Evolutionary conservation across 768 basidiomycete species (phyloP), one percentile per base, ranked within the genome.

Genomic region (Termitomyces sp.): DNA sequence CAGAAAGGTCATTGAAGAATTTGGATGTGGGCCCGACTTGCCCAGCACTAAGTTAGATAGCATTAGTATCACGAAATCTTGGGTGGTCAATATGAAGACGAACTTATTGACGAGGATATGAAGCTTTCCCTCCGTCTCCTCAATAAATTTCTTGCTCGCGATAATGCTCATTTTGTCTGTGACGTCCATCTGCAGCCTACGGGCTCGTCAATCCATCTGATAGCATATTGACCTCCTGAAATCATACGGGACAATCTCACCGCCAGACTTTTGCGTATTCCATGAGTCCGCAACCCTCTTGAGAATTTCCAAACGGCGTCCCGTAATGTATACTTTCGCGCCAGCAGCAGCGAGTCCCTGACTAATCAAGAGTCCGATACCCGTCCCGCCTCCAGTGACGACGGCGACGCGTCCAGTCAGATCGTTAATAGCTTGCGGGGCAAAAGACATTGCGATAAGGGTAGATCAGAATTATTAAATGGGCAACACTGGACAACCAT

Each of bases 71-170:
- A 43, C 15, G 32, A 29, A 11, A 15, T n/a, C 17, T 12, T 54
- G 17, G 8, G 5, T 7, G 12, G 7, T 38, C 11, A 37, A 32
- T 1, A 43, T n/a, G 36, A 31, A 34, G 37, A 67, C 82, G 46
- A 61, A 93, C 91, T 93, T 93, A 77, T 94, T 94, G 40, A 93
- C 84, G 4, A 94, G 82, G 56, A 92, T 83, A 67, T 94, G 89
- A 46, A 94, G 69, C 65, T 80, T 88, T 34, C 89, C 89, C 52
- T 92, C 87, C 62, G 78, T 79, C 55, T 79, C 73, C 65, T 83
- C 76, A 45, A 91, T 79, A 11, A 76, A 51, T 43, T 82, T 77
- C 63, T 87, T 85, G 4, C 77, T 86, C 11, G 71, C 73, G 53
- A 74, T 63, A 57, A 94, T 94, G 60, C 88, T 88, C 49, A 80